A percentile compares a stretch with the other conserved stretches of the same genome.
phyloP scores from a whole-genome alignment of 371 early-diverging fungal genomes.

The Mucor velutinosus region DNA sequence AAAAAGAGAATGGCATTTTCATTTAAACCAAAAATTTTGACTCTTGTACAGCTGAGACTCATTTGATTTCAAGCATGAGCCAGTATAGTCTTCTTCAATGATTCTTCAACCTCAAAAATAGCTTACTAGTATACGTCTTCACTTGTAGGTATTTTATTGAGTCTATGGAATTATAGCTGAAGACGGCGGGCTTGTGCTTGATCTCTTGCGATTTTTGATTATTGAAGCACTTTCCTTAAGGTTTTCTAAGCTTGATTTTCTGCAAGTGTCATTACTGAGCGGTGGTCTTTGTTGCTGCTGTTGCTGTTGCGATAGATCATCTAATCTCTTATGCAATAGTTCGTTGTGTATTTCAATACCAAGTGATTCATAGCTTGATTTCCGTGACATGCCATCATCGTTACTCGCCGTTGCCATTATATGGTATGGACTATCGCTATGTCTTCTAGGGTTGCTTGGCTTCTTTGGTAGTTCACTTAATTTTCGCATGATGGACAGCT shows the following conservation, averaged over 20 bases:
- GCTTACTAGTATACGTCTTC: no score
- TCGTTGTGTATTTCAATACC: constrained; percentile 17
- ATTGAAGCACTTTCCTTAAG: not conserved
- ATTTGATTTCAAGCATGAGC: not conserved
- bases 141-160: not conserved
- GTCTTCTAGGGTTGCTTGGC: constrained; percentile 22
- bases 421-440: constrained; percentile 23
- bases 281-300: constrained; percentile 3
- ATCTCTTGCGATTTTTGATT: constrained; percentile 17
- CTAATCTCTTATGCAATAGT: constrained; percentile 2
- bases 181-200: constrained; percentile 18
- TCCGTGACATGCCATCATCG: not conserved
- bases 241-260: constrained; percentile 5
- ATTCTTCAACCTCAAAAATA: no score
- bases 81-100: no score
- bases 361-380: constrained; percentile 4
- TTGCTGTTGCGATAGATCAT: not conserved
- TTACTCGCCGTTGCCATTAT: not conserved
- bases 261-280: not conserved
- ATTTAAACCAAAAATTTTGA: not conserved
- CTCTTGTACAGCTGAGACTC: not conserved
- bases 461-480: constrained; percentile 8
- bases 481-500: not conserved
- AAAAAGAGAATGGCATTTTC: not conserved
- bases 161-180: not conserved